A percentile compares a stretch with the other conserved stretches of the same genome.
Evolutionary conservation across 1,139 yeast genomes (phyloP).

Genomic region (Saccharomyces uvarum): DNA sequence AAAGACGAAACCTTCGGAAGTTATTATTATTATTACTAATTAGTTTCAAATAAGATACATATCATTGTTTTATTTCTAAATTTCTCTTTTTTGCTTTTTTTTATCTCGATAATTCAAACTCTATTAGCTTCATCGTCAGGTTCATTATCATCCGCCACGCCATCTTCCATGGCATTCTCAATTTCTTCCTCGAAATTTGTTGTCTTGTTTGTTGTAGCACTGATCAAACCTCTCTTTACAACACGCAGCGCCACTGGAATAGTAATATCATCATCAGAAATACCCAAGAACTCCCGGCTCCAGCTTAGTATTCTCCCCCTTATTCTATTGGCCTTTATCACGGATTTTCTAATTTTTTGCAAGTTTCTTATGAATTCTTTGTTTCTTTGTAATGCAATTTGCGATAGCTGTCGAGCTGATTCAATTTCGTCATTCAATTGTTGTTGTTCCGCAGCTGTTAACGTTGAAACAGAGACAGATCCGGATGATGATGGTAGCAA

Average conservation of each 20-base stretch:
- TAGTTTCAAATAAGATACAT: not conserved
- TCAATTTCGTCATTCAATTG: constrained; percentile 49
- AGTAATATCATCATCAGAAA: constrained; percentile 40
- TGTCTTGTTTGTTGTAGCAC: constrained; percentile 31
- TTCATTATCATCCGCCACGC: constrained; percentile 13
- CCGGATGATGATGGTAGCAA: constrained; percentile 8
- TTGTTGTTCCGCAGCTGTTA: constrained; percentile 39
- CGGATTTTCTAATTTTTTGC: constrained; percentile 59
- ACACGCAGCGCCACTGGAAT: constrained; percentile 31
- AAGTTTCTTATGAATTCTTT: constrained; percentile 83
- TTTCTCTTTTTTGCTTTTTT: not conserved
- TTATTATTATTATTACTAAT: not conserved
- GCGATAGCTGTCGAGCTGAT: constrained; percentile 57
- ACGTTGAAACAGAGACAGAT: constrained; percentile 6
- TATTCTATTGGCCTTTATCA: constrained; percentile 70
- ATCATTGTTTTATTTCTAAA: not conserved
- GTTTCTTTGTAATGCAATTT: constrained; percentile 74
- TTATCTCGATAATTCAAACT: not conserved
- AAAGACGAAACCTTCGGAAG: not conserved
- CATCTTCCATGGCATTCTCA: constrained; percentile 12
- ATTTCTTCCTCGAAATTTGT: constrained; percentile 18
- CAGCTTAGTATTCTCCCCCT: constrained; percentile 63
- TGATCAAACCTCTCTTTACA: constrained; percentile 32
- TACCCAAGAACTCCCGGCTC: constrained; percentile 82
- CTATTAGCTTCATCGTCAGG: constrained; percentile 1